A percentile compares a stretch with the other conserved stretches of the same genome.
Conservation (phyloP, 2,329 filamentous ascomycete species). For the Paecilomyces dactylethromorphus region DNA sequence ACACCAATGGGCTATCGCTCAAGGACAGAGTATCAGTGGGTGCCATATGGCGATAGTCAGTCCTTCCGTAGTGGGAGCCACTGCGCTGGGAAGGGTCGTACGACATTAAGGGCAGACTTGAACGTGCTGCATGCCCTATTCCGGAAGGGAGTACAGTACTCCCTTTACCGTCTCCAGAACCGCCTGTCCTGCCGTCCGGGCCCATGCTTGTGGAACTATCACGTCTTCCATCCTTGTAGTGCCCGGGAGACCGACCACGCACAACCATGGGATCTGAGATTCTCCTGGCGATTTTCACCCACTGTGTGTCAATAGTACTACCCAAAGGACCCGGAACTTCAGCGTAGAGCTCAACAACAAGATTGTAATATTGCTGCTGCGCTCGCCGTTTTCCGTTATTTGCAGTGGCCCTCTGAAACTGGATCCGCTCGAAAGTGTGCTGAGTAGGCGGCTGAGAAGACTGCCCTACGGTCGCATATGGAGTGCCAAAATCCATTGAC, state of each 20-base stretch:
- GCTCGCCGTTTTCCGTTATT: constrained; percentile 90
- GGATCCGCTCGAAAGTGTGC: constrained; percentile 79
- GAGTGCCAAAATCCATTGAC: constrained; percentile 26
- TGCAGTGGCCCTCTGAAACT: constrained; percentile 89
- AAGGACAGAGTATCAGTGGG: constrained; percentile 29
- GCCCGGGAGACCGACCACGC: constrained; percentile 74
- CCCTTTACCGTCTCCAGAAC: constrained; percentile 24
- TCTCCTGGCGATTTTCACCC: constrained; percentile 63
- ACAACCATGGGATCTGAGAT: constrained; percentile 80
- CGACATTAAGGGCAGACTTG: constrained; percentile 27
- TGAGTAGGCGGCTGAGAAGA: constrained; percentile 34
- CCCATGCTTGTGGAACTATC: constrained; percentile 66
- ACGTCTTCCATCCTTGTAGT: constrained; percentile 66
- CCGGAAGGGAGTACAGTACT: constrained; percentile 21
- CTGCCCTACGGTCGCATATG: constrained; percentile 23
- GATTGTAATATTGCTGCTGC: constrained; percentile 85
- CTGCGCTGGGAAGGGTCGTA: constrained; percentile 27
- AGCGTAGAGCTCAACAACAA: constrained; percentile 78
- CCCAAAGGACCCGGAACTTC: constrained; percentile 50
- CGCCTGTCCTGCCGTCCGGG: constrained; percentile 55
- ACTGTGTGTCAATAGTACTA: constrained; percentile 45
- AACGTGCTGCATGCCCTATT: constrained; percentile 21
- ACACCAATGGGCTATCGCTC: constrained; percentile 32
- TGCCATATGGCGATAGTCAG: constrained; percentile 30
- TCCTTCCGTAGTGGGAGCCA: constrained; percentile 23